A percentile compares a stretch with the other conserved stretches of the same genome.
These are phyloP conservation scores for Fragilaria crotonensis DNA, from an alignment of 108 stramenopile species.

Conservation along the genomic window DNA sequence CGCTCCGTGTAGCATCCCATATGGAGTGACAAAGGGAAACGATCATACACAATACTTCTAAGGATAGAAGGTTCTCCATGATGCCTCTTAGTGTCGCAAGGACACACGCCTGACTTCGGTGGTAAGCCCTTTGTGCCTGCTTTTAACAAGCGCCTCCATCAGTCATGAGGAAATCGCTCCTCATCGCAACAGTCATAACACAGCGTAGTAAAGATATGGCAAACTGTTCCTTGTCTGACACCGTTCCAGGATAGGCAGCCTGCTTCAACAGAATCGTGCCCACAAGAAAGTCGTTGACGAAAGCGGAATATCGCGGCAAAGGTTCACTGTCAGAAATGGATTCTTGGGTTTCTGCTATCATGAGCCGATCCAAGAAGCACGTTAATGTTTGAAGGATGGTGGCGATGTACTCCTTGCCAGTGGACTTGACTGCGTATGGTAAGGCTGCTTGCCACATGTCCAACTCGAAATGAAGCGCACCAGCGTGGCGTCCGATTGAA, in stretches of 20 bases:
- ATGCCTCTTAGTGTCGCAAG: slow-evolving; percentile 10
- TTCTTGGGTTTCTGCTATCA: slow-evolving; percentile 14
- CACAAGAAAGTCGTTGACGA: slow-evolving; percentile 44
- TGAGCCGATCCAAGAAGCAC: slow-evolving; percentile 32
- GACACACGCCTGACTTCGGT: slow-evolving; percentile 7
- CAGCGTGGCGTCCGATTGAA: background rate
- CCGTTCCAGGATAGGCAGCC: slow-evolving; percentile 45
- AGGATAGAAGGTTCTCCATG: slow-evolving; percentile 13
- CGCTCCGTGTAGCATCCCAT: slow-evolving; percentile 42
- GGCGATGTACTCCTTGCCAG: slow-evolving; percentile 33
- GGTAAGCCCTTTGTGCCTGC: background rate
- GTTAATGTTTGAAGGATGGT: slow-evolving; percentile 27
- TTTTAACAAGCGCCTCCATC: background rate
- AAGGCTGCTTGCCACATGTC: slow-evolving; percentile 34
- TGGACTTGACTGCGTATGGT: slow-evolving; percentile 32
- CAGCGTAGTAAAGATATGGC: slow-evolving; percentile 24
- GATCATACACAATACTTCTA: slow-evolving; percentile 29
- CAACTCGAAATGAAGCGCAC: slow-evolving; percentile 19
- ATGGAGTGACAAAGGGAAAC: slow-evolving; percentile 38
- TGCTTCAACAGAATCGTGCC: slow-evolving; percentile 22
- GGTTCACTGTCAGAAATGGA: background rate
- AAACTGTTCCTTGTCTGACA: slow-evolving; percentile 42
- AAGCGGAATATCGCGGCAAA: slow-evolving; percentile 10
- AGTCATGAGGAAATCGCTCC: background rate
- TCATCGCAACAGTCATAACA: slow-evolving; percentile 24